Evolutionary conservation across 345 rosid genomes (phyloP), one percentile per base, ranked within the genome.

Genomic region (Citrus maxima): DNA sequence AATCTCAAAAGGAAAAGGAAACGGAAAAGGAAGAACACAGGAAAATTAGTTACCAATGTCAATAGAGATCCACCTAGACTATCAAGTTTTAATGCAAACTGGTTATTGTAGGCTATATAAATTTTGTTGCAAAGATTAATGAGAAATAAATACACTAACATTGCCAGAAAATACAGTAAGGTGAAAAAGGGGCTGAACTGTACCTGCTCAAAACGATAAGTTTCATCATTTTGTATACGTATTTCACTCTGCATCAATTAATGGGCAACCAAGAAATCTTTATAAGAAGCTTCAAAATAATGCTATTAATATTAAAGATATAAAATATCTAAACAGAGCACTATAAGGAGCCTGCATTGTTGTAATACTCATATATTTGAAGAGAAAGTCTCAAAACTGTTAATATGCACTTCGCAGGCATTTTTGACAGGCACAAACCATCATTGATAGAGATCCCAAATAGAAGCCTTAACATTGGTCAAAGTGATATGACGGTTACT

Each of bases 181-280:
- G 51, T 5, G 27, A 77, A 19, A 24, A 72, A 40, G 21, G 46
- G 51, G 72, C 65, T 54, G 58, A 38, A 40, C 59, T 27, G 63
- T 87, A 93, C 99, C 98, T 95, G 99, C 78, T 93, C 99, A 82
- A 88, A 92, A 78, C 98, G 95, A 79, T 95, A 92, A 60, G 80
- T 37, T 75, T 92, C 97, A 22, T 80, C 86, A 56, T 93, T 95
- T 83, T 93, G 99, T 80, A 90, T 87, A 46, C 38, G 38, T 77
- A 95, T 93, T 88, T 95, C 99, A 82, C 81, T 88, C 99, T 95
- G 98, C 92, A 85, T 70, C 60, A 72, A 80, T 60, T 74, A 72
- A 75, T 22, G 40, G 55, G 49, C 67, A 74, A 42, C 58, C 42
- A 35, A 72, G 59, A 71, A 12, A 73, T 62, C 66, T 25, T 2